These are phyloP conservation scores for Penicillium expansum DNA, from an alignment of 2,329 filamentous ascomycete species.

Conservation along the genomic window DNA sequence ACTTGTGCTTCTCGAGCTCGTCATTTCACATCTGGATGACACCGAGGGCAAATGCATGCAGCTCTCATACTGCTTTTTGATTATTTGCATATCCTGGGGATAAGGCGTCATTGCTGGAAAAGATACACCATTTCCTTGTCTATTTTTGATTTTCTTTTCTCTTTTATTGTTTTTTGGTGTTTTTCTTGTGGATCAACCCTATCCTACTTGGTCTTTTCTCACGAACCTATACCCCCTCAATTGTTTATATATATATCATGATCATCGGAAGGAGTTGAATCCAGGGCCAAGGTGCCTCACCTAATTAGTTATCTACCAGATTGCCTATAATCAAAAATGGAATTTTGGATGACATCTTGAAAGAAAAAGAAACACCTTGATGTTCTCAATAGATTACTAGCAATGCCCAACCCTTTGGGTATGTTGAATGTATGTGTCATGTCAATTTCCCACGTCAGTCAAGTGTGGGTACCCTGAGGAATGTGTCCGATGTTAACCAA, in stretches of 20 bases:
- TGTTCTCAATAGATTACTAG: neutral
- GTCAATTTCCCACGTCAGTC: neutral
- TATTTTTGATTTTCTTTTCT: too few species aligned
- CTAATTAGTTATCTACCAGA: slow-evolving; percentile 2
- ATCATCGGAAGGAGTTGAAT: slow-evolving; percentile 5
- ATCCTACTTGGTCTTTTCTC: neutral
- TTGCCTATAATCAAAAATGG: neutral
- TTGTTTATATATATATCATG: slow-evolving; percentile 8
- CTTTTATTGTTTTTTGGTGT: neutral
- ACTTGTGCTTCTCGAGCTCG: neutral
- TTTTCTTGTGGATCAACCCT: neutral
- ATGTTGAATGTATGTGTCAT: neutral
- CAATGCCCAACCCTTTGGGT: neutral
- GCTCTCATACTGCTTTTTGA: slow-evolving; percentile 2
- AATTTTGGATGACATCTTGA: neutral
- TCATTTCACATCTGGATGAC: neutral
- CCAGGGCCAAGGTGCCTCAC: neutral
- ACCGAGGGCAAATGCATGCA: slow-evolving; percentile 1
- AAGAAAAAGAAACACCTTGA: neutral
- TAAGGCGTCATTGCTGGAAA: slow-evolving; percentile 16
- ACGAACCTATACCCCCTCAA: slow-evolving; percentile 6
- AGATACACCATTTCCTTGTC: neutral
- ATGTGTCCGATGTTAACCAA: neutral
- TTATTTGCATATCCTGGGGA: slow-evolving; percentile 17
- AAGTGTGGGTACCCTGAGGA: neutral